Percentiles rank a stretch among this genome's conserved stretches.
Evolutionary conservation across 148 eudicot species (phyloP).

Genomic region (Camellia granthamiana): DNA sequence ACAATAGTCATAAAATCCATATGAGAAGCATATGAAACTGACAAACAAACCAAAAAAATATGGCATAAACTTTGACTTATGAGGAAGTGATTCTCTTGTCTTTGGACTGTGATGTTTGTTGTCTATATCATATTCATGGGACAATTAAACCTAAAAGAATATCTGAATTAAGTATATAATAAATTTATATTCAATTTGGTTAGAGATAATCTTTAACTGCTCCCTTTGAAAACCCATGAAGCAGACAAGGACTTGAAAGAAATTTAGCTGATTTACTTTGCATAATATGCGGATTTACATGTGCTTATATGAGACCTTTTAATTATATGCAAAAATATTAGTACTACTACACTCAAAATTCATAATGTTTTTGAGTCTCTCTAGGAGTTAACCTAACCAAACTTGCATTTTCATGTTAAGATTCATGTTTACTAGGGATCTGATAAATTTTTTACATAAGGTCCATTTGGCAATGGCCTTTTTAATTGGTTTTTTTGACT

Average conservation of each 20-base stretch:
- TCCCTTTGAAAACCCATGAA: conserved; percentile 56
- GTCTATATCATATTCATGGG: conserved; percentile 9
- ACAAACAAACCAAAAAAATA: conserved; percentile 21
- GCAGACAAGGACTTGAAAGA: conserved; percentile 37
- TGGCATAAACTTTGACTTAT: conserved; percentile 28
- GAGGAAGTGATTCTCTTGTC: conserved; percentile 2
- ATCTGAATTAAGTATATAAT: not conserved
- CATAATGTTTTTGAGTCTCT: conserved; percentile 38
- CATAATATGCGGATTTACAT: conserved; percentile 45
- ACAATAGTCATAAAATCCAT: not conserved
- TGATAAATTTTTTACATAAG: too few relatives aligned
- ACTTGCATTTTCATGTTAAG: too few relatives aligned
- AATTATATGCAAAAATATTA: conserved; percentile 2
- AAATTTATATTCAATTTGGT: not conserved
- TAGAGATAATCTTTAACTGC: conserved; percentile 42
- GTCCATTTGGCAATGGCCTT: too few relatives aligned
- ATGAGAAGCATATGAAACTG: not conserved
- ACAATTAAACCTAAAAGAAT: conserved; percentile 6
- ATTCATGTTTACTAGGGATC: too few relatives aligned
- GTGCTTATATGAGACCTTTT: conserved; percentile 34
- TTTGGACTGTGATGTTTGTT: conserved; percentile 17
- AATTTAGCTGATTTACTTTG: conserved; percentile 29
- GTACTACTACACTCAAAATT: conserved; percentile 23
- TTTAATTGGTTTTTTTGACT: too few relatives aligned
- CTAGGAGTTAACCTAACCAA: too few relatives aligned